Base-by-base conservation (phyloP, 768 basidiomycete species). In the Albatrellus ellisii region DNA sequence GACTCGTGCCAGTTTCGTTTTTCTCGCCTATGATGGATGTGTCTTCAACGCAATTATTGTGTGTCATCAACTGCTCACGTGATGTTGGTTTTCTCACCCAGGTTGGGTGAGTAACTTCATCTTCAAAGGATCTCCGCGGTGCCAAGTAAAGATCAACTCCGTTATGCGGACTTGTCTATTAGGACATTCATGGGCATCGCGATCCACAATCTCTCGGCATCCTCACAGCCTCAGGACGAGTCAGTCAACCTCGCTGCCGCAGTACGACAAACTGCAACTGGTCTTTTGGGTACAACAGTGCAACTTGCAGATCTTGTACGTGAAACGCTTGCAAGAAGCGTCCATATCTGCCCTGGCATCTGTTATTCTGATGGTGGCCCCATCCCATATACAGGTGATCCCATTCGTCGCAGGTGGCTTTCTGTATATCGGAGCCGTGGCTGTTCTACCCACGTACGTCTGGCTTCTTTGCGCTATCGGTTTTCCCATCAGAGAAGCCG, bases 401-500 rank as follows among this genome's bases (percentile, higher is more conserved):
- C 85, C 86, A 12, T 87, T 86, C 56, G 86, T 88, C 34, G 86
- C 87, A 26, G 87, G 87, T 49, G 88, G 88, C 14, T 95, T 92
- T 65, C 64, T 94, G 53, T 92, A 91, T 62, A 91, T 94, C 55
- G 90, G 88, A 21, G 85, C 86, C 24, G 90, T 92, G 43, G 87
- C 88, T 36, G 88, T 91, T 46, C 64, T 91, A 46, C 89, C 89
- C 52, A 86, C 83, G 85, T 88, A 70, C 55, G 83, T 70, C 28
- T 31, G 20, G 40, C 22, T 26, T n/a, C 20, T 24, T 32, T 32
- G 21, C 42, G 40, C 41, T 41, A 39, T 36, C 45, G 36, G 47
- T 37, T 42, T 12, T 26, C 22, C 37, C 25, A 42, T 38, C 14
- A 12, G 29, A 12, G 29, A 21, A 3, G 34, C 34, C 34, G 11